Evolutionary conservation across 2,329 filamentous ascomycete genomes (phyloP).

Genomic region (Colletotrichum echinochloae): DNA sequence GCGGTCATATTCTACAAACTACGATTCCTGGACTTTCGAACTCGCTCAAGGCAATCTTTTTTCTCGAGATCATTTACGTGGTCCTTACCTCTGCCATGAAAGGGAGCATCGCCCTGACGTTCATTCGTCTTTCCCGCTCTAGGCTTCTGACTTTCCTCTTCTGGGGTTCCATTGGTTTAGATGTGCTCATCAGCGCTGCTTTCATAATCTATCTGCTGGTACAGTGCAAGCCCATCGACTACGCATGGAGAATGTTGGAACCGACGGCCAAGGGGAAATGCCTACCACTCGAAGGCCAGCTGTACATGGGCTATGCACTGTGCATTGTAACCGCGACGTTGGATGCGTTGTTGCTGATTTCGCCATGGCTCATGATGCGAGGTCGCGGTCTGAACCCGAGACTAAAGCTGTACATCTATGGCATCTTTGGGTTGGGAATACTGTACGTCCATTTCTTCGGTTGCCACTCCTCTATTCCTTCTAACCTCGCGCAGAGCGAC

Average conservation of each 20-base stretch:
- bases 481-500: slow-evolving; percentile 3
- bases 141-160: slow-evolving; percentile 15
- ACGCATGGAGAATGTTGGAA: slow-evolving; percentile 29
- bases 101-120: slow-evolving; percentile 32
- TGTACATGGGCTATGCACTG: slow-evolving; percentile 34
- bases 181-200: slow-evolving; percentile 20
- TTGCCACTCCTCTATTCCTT: background rate
- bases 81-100: slow-evolving; percentile 37
- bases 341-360: slow-evolving; percentile 17
- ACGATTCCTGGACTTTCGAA: background rate
- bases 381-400: slow-evolving; percentile 17
- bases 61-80: slow-evolving; percentile 33
- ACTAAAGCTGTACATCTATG: slow-evolving; percentile 28
- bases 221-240: slow-evolving; percentile 29
- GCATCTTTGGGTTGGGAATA: slow-evolving; percentile 30
- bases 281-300: slow-evolving; percentile 17
- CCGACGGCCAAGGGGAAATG: slow-evolving; percentile 16
- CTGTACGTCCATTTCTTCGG: background rate
- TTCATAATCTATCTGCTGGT: slow-evolving; percentile 33
- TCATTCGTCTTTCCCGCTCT: slow-evolving; percentile 31
- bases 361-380: slow-evolving; percentile 34
- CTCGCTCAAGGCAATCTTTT: slow-evolving; percentile 23
- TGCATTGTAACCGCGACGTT: slow-evolving; percentile 28
- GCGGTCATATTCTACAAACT: background rate
- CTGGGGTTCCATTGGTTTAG: slow-evolving; percentile 31